A percentile compares a stretch with the other conserved stretches of the same genome.
phyloP scores from a whole-genome alignment of 1,284 basidiomycete genomes.

The Paramarasmius palmivorus region DNA sequence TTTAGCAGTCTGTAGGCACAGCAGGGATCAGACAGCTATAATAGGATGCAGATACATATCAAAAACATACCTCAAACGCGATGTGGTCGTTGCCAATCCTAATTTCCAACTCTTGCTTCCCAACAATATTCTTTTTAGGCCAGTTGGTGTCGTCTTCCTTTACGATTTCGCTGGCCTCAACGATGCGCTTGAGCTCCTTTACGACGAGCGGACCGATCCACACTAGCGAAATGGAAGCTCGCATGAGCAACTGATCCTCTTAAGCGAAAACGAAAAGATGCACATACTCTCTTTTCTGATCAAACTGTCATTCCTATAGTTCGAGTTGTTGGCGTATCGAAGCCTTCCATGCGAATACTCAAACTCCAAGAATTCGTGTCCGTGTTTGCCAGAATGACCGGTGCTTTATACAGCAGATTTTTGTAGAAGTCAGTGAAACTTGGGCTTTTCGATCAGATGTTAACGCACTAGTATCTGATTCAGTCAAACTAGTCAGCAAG shows the following conservation, averaged over 20 bases:
- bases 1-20: slow-evolving; percentile 81
- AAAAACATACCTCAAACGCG: slow-evolving; percentile 85
- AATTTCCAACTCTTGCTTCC: slow-evolving; percentile 97
- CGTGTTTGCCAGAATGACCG: slow-evolving; percentile 94
- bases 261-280: not conserved
- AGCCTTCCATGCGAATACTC: slow-evolving; percentile 96
- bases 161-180: slow-evolving; percentile 94
- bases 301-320: slow-evolving; percentile 89
- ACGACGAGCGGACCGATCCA: slow-evolving; percentile 91
- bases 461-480: slow-evolving; percentile 82
- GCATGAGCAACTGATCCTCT: not conserved
- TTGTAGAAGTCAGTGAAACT: slow-evolving; percentile 6
- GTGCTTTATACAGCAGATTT: slow-evolving; percentile 53
- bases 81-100: slow-evolving; percentile 95
- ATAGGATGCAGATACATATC: not conserved
- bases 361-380: slow-evolving; percentile 98
- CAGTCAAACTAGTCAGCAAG: slow-evolving; percentile 9
- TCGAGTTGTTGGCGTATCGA: slow-evolving; percentile 99
- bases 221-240: slow-evolving; percentile 55
- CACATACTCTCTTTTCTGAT: slow-evolving; percentile 86
- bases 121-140: slow-evolving; percentile 99
- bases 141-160: slow-evolving; percentile 98
- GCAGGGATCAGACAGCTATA: not conserved
- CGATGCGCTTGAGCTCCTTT: slow-evolving; percentile 91
- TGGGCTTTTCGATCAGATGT: no score